phyloP scores from a whole-genome alignment of 202 grass and related monocot species.

The Saccharum hybrid region DNA sequence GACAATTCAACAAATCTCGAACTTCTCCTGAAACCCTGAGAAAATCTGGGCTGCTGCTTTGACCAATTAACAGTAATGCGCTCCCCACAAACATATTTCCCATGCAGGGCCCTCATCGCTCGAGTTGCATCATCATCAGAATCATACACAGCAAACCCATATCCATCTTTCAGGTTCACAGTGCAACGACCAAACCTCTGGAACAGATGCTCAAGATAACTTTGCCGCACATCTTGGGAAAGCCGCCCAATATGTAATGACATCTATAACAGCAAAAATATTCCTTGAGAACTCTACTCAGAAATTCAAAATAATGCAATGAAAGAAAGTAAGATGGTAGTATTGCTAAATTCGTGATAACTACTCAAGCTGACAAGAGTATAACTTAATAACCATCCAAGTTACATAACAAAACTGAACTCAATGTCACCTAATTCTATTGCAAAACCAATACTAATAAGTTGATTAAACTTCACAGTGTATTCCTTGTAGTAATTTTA shows the following conservation, averaged over 20 bases:
- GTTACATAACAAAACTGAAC: constrained; percentile 15
- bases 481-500: not conserved
- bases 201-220: constrained; percentile 55
- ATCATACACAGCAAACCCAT: constrained; percentile 67
- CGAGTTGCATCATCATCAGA: constrained; percentile 50
- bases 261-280: constrained; percentile 55
- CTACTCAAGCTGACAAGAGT: constrained; percentile 10
- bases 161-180: constrained; percentile 55
- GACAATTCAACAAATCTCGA: constrained; percentile 36
- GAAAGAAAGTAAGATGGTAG: constrained; percentile 27
- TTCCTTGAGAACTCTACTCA: constrained; percentile 17
- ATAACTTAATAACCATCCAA: not conserved
- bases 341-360: not conserved
- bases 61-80: constrained; percentile 67
- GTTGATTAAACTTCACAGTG: not conserved
- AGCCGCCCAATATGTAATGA: constrained; percentile 65
- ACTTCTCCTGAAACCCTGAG: constrained; percentile 41
- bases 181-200: constrained; percentile 59
- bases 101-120: constrained; percentile 47
- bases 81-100: constrained; percentile 52
- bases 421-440: not conserved
- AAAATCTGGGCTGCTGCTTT: constrained; percentile 52
- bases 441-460: constrained; percentile 14
- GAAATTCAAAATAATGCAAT: constrained; percentile 3
- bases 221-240: constrained; percentile 43